These are phyloP conservation scores for Allodekkera sacchari DNA, from an alignment of 805 yeast genomes.

Conservation along the genomic window DNA sequence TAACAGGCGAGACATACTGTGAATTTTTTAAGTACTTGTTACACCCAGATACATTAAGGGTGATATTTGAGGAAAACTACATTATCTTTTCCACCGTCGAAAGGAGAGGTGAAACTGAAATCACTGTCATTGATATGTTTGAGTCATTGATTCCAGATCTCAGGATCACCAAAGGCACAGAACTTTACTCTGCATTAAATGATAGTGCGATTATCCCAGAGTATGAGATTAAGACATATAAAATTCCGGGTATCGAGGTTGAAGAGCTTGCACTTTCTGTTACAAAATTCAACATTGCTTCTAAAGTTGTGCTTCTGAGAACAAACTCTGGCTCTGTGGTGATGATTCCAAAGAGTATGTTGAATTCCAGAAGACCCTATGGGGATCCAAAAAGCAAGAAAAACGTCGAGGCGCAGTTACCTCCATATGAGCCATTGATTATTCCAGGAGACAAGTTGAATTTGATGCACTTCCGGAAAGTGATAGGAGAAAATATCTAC, in stretches of 20 bases:
- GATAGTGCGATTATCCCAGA: slow-evolving; percentile 32
- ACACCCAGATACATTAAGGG: slow-evolving; percentile 28
- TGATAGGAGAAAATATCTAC: slow-evolving; percentile 22
- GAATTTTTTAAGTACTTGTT: slow-evolving; percentile 27
- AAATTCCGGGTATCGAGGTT: slow-evolving; percentile 49
- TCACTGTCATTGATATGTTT: slow-evolving; percentile 72
- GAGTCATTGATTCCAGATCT: slow-evolving; percentile 52
- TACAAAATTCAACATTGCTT: slow-evolving; percentile 60
- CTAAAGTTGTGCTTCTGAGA: slow-evolving; percentile 54
- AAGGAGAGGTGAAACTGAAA: slow-evolving; percentile 38
- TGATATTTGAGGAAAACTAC: slow-evolving; percentile 80
- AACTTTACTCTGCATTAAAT: slow-evolving; percentile 12
- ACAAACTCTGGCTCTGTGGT: slow-evolving; percentile 55
- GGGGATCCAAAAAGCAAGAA: slow-evolving; percentile 41
- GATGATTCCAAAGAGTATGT: slow-evolving; percentile 58
- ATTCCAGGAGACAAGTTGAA: slow-evolving; percentile 38
- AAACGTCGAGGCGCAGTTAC: slow-evolving; percentile 46
- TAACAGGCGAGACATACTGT: slow-evolving; percentile 54
- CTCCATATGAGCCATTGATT: slow-evolving; percentile 60
- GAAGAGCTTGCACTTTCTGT: slow-evolving; percentile 41
- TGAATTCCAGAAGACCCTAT: slow-evolving; percentile 63
- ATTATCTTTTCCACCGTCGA: slow-evolving; percentile 59
- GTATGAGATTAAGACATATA: slow-evolving; percentile 46
- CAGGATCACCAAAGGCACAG: slow-evolving; percentile 18
- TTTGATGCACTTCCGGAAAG: slow-evolving; percentile 42